A percentile compares a stretch with the other conserved stretches of the same genome.
Evolutionary conservation across 495 filamentous ascomycete species (phyloP).

Genomic region (Filosporella fistucella): DNA sequence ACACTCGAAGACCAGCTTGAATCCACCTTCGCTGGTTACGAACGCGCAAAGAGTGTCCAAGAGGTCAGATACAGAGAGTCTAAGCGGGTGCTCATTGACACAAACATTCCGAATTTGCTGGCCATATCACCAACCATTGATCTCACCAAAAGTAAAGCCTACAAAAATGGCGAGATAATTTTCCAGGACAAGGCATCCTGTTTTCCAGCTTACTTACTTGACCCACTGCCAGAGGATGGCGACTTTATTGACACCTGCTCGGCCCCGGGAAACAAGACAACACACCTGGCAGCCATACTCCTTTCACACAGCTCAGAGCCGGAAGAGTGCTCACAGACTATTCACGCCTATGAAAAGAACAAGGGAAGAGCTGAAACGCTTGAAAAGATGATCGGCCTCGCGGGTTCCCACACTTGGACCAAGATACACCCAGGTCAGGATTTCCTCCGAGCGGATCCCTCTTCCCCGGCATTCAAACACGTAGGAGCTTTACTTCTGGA

Average conservation of each 20-base stretch:
- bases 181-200: slow-evolving; percentile 96
- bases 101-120: slow-evolving; percentile 76
- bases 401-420: slow-evolving; percentile 62
- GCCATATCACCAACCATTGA: slow-evolving; percentile 67
- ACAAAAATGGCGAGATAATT: slow-evolving; percentile 72
- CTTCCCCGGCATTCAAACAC: slow-evolving; percentile 38
- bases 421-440: slow-evolving; percentile 67
- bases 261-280: slow-evolving; percentile 96
- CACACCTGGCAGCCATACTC: slow-evolving; percentile 78
- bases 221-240: slow-evolving; percentile 53
- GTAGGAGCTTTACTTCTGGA: slow-evolving; percentile 80
- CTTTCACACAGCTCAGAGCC: slow-evolving; percentile 28
- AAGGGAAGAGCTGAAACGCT: slow-evolving; percentile 61
- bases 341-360: slow-evolving; percentile 73
- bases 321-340: slow-evolving; percentile 28
- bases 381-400: slow-evolving; percentile 74
- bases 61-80: slow-evolving; percentile 28
- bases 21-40: slow-evolving; percentile 61
- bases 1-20: slow-evolving; percentile 62
- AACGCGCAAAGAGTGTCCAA: slow-evolving; percentile 42
- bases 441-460: slow-evolving; percentile 71
- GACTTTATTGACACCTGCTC: slow-evolving; percentile 87
- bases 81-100: slow-evolving; percentile 54
- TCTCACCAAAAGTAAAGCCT: slow-evolving; percentile 64
- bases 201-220: slow-evolving; percentile 83